A percentile compares a stretch with the other conserved stretches of the same genome.
Conservation (phyloP, 192 early-diverging fungal genomes). For the Entrophospora sp. region DNA sequence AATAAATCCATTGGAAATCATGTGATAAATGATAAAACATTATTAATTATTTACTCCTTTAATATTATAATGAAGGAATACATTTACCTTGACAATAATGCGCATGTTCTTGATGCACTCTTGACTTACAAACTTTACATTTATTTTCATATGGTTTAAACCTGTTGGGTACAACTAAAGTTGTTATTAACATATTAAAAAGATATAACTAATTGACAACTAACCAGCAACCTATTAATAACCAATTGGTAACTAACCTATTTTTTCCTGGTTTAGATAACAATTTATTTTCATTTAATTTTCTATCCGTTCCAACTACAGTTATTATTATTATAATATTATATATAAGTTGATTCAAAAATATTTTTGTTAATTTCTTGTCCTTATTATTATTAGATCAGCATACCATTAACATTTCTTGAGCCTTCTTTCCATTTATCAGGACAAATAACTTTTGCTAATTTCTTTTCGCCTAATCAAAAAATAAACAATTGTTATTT, state of each 20-base stretch:
- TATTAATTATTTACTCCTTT: too few species aligned
- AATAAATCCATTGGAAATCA: too few species aligned
- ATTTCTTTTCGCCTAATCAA: constrained; percentile 58
- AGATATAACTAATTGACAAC: not conserved
- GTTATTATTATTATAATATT: not conserved
- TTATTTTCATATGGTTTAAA: constrained; percentile 50
- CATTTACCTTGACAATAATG: constrained; percentile 57
- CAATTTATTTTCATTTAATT: constrained; percentile 53
- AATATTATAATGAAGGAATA: too few species aligned
- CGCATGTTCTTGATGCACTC: constrained; percentile 50
- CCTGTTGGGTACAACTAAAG: constrained; percentile 24
- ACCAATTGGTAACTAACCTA: constrained; percentile 24
- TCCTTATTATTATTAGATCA: not conserved
- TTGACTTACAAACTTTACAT: constrained; percentile 51
- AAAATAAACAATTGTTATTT: too few species aligned
- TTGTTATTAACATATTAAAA: not conserved
- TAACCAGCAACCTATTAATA: not conserved
- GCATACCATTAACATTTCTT: constrained; percentile 38
- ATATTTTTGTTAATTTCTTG: too few species aligned
- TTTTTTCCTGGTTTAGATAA: constrained; percentile 43
- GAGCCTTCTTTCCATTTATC: constrained; percentile 63
- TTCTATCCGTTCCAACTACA: constrained; percentile 33
- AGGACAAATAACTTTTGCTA: constrained; percentile 46
- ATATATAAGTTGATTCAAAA: not conserved
- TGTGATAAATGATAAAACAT: too few species aligned